Evolutionary conservation across 2,329 filamentous ascomycete genomes (phyloP).

Genomic region (Exutisphaerella laricina): DNA sequence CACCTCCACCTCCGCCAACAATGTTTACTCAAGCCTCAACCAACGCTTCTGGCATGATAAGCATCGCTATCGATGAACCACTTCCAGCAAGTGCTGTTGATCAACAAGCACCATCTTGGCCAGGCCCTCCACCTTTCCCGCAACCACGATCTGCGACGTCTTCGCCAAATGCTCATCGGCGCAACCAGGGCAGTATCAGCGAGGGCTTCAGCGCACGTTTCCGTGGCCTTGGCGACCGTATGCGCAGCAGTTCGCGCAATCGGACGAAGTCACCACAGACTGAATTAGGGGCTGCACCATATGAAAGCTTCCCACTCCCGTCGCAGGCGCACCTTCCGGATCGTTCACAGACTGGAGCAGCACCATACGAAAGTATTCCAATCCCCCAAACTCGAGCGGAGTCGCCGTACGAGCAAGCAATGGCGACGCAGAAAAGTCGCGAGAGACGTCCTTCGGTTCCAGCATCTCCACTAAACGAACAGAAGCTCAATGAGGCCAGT

Average conservation of each 20-base stretch:
- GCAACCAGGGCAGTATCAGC: constrained; percentile 52
- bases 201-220: constrained; percentile 52
- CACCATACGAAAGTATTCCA: constrained; percentile 9
- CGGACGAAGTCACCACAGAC: constrained; percentile 45
- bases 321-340: constrained; percentile 4
- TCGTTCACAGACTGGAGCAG: constrained; percentile 3
- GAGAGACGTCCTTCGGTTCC: constrained; percentile 25
- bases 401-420: constrained; percentile 31
- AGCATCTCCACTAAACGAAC: constrained; percentile 32
- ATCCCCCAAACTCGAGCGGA: constrained; percentile 21
- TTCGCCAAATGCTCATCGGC: constrained; percentile 31
- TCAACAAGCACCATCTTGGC: constrained; percentile 8
- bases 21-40: constrained; percentile 27
- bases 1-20: constrained; percentile 36
- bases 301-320: constrained; percentile 13
- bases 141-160: constrained; percentile 30
- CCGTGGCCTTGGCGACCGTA: constrained; percentile 52
- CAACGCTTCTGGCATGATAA: constrained; percentile 33
- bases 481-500: constrained; percentile 36
- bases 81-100: constrained; percentile 16
- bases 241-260: constrained; percentile 53
- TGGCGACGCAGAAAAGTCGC: constrained; percentile 20
- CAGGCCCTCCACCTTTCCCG: constrained; percentile 18
- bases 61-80: constrained; percentile 44
- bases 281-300: constrained; percentile 16